A percentile compares a stretch with the other conserved stretches of the same genome.
phyloP scores from a whole-genome alignment of 169 alveolate species.

The Cryptosporidium viatorum region DNA sequence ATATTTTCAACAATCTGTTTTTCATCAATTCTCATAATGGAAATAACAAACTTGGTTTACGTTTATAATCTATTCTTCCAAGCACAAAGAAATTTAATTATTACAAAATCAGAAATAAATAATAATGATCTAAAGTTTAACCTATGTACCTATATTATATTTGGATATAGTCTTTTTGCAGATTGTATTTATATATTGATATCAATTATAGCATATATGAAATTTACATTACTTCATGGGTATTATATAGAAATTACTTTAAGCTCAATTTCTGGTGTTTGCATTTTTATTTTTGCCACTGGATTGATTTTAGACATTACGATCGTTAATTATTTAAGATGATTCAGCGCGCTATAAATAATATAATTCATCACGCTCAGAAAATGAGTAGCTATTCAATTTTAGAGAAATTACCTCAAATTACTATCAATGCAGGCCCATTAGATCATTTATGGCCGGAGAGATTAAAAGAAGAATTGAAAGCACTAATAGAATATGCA shows the following conservation, averaged over 20 bases:
- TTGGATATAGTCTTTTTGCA: background rate
- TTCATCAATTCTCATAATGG: background rate
- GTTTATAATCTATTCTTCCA: background rate
- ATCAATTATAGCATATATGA: background rate
- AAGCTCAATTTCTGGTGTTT: slow-evolving; percentile 37
- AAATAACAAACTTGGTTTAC: background rate
- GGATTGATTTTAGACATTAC: background rate
- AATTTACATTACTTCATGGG: background rate
- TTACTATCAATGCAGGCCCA: slow-evolving; percentile 94
- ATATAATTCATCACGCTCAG: background rate
- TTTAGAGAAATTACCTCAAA: slow-evolving; percentile 82
- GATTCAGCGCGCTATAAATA: background rate
- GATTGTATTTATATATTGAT: background rate
- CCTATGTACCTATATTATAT: background rate
- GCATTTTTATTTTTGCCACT: slow-evolving; percentile 8
- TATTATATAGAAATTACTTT: background rate
- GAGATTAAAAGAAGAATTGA: slow-evolving; percentile 92
- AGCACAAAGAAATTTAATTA: background rate
- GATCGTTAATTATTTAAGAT: background rate
- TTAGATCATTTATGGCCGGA: slow-evolving; percentile 84
- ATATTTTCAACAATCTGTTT: background rate
- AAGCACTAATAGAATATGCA: slow-evolving; percentile 90
- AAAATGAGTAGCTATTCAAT: background rate
- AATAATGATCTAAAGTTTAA: background rate
- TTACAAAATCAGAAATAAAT: background rate